Evolutionary conservation across 1,284 basidiomycete species (phyloP).

Genomic region (Pseudozyma sp.): DNA sequence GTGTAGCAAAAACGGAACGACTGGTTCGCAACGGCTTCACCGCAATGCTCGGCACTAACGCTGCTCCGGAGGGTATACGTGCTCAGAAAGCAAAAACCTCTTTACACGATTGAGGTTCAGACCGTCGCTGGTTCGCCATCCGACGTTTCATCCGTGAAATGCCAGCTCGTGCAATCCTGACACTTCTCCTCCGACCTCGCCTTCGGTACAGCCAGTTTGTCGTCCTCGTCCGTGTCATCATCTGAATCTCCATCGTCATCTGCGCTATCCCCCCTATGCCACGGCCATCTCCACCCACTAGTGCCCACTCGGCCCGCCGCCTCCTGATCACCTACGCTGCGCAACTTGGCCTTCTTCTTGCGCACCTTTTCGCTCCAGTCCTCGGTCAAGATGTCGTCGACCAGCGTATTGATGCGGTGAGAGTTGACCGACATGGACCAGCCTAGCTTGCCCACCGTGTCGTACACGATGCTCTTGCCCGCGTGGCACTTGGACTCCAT

Average conservation of each 20-base stretch:
- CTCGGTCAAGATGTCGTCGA: conserved; percentile 78
- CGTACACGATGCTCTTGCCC: conserved; percentile 85
- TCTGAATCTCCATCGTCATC: conserved; percentile 40
- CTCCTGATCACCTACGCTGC: neutral
- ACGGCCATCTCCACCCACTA: conserved; percentile 51
- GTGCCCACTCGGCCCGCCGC: conserved; percentile 5
- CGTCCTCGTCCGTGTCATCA: conserved; percentile 47
- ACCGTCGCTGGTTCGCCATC: conserved; percentile 1
- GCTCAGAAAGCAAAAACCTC: too few species aligned
- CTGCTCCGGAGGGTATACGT: too few species aligned
- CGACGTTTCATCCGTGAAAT: conserved; percentile 45
- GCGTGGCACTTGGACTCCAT: conserved; percentile 76
- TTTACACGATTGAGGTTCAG: too few species aligned
- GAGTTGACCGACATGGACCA: conserved; percentile 84
- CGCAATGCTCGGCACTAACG: too few species aligned
- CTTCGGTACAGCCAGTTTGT: conserved; percentile 43
- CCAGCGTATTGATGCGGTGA: conserved; percentile 81
- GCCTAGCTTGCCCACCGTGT: conserved; percentile 83
- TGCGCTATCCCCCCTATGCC: conserved; percentile 36
- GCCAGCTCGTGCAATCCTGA: conserved; percentile 54
- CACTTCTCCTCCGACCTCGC: conserved; percentile 48
- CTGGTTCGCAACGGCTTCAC: too few species aligned
- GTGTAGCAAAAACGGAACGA: too few species aligned
- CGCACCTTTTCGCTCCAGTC: conserved; percentile 77
- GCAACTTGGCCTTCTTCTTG: conserved; percentile 43